Percentiles rank a stretch among this genome's conserved stretches.
These are phyloP conservation scores for Cladorrhinum samala DNA, from an alignment of 495 filamentous ascomycete genomes.

Conservation along the genomic window DNA sequence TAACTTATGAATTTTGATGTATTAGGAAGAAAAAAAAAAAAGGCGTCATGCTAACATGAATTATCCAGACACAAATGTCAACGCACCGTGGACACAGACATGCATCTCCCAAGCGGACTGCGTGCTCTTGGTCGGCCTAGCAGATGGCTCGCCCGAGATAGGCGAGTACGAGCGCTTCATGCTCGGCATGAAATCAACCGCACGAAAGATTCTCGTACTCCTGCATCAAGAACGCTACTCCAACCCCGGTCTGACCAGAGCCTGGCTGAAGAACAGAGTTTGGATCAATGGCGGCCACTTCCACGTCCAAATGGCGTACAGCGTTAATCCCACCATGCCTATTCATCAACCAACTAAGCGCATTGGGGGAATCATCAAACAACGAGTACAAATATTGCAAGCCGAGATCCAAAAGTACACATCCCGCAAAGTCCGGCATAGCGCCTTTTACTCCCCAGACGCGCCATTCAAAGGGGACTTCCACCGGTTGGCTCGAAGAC, in stretches of 20 bases:
- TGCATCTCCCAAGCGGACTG: conserved; percentile 96
- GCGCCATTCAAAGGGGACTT: conserved; percentile 95
- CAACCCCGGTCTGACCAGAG: conserved; percentile 70
- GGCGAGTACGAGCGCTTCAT: conserved; percentile 96
- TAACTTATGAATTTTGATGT: conserved; percentile 5
- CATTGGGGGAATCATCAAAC: conserved; percentile 80
- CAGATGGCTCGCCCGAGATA: conserved; percentile 81
- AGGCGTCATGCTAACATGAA: conserved; percentile 26
- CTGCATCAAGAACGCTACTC: conserved; percentile 89
- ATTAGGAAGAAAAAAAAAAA: conserved; percentile 15
- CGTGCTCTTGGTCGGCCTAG: conserved; percentile 85
- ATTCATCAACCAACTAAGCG: conserved; percentile 70
- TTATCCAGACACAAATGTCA: conserved; percentile 75
- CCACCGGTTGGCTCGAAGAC: conserved; percentile 80
- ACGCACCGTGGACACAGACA: conserved; percentile 95
- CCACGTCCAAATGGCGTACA: conserved; percentile 94
- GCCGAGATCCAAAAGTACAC: conserved; percentile 98
- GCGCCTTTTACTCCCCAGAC: conserved; percentile 83
- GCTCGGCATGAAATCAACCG: conserved; percentile 94
- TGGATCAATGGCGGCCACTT: conserved; percentile 99
- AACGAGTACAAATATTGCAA: conserved; percentile 88
- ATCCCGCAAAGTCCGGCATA: conserved; percentile 74
- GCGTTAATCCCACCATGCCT: conserved; percentile 64
- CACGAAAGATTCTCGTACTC: conserved; percentile 89
- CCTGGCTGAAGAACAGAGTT: conserved; percentile 86